These are phyloP conservation scores for Globisporangium barbulae DNA, from an alignment of 352 stramenopile genomes.

Conservation along the genomic window DNA sequence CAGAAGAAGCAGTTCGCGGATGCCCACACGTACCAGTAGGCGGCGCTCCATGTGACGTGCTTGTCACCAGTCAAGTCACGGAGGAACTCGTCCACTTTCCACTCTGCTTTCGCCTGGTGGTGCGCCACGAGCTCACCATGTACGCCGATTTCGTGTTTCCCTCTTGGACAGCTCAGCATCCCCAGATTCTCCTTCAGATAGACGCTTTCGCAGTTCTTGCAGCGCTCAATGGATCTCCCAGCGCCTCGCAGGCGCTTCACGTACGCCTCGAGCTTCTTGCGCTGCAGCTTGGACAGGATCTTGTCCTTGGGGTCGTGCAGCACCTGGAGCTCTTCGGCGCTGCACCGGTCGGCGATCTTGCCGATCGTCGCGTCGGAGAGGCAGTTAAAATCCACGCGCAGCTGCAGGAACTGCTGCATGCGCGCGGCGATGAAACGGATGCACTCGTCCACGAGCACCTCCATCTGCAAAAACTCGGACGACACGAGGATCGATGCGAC, in stretches of 20 bases:
- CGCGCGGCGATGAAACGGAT: constrained; percentile 64
- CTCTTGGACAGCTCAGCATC: constrained; percentile 32
- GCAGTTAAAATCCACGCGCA: constrained; percentile 86
- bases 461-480: constrained; percentile 92
- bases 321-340: constrained; percentile 48
- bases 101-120: constrained; percentile 39
- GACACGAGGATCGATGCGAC: constrained; percentile 88
- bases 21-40: constrained; percentile 86
- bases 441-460: constrained; percentile 81
- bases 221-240: constrained; percentile 29
- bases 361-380: constrained; percentile 71
- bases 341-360: constrained; percentile 66
- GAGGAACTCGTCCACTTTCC: constrained; percentile 47
- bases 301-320: constrained; percentile 86
- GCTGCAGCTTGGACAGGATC: constrained; percentile 80
- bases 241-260: constrained; percentile 32
- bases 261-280: constrained; percentile 74
- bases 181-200: constrained; percentile 29
- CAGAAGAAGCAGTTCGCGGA: constrained; percentile 58
- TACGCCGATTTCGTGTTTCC: constrained; percentile 34
- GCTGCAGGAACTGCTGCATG: constrained; percentile 79
- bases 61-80: constrained; percentile 34
- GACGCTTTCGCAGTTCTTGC: constrained; percentile 40
- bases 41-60: constrained; percentile 49
- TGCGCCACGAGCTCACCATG: constrained; percentile 47